These are phyloP conservation scores for Populus davidiana DNA, from an alignment of 345 rosid species.

Conservation along the genomic window DNA sequence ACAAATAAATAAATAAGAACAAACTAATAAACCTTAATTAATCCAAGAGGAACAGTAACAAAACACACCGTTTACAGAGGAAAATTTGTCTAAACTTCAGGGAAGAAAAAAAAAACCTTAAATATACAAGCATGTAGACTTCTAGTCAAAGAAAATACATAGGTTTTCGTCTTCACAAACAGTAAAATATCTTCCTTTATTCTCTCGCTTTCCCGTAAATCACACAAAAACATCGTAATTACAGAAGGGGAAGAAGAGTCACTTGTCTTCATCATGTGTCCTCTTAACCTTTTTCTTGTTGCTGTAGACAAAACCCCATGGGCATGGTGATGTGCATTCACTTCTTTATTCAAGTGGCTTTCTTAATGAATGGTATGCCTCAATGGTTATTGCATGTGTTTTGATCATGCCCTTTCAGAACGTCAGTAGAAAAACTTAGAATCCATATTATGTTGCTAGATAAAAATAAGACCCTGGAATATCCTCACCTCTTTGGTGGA, in stretches of 20 bases:
- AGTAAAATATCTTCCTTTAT: neutral
- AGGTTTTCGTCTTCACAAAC: neutral
- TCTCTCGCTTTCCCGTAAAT: neutral
- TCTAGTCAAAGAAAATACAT: neutral
- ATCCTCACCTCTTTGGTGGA: neutral
- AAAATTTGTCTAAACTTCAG: neutral
- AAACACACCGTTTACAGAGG: too few species aligned
- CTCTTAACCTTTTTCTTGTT: constrained; percentile 22
- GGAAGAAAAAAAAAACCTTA: neutral
- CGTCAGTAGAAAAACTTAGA: neutral
- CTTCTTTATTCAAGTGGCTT: constrained; percentile 88
- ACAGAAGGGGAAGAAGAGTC: neutral
- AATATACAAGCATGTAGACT: neutral
- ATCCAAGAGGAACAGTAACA: too few species aligned
- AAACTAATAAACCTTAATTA: too few species aligned
- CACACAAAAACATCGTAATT: neutral
- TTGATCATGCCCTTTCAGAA: neutral
- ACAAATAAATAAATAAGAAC: too few species aligned
- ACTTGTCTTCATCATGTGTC: neutral
- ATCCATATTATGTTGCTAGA: neutral
- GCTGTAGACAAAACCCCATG: constrained; percentile 90
- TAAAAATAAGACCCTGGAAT: neutral
- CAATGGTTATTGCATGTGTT: constrained; percentile 6
- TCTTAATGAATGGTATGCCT: constrained; percentile 60
- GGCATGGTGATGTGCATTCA: constrained; percentile 95